Evolutionary conservation across 768 basidiomycete species (phyloP), one percentile per base, ranked within the genome.

Genomic region (Gymnopilus dilepis): DNA sequence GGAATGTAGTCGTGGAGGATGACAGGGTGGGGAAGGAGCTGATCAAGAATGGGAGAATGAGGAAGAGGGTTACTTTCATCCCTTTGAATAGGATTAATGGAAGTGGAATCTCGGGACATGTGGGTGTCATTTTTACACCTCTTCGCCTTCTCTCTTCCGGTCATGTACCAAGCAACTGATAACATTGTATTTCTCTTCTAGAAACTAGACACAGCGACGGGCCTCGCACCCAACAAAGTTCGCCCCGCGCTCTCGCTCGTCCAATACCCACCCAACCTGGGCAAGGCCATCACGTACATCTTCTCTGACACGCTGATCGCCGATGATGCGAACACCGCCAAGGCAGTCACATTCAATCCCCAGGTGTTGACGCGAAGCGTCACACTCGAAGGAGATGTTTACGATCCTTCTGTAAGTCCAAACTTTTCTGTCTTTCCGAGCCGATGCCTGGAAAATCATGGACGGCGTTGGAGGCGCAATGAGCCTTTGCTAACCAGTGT

Each of bases 291-390:
- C 85, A 81, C 88, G 12, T 98, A 89, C 75, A 96, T 98, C 19
- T 99, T 99, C 73, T 90, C 92, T 58, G 90, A 95, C 72, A 94
- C 92, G 2, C 83, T 99, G 62, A 89, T 99, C 71, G 98, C 96
- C 72, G 87, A 89, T 50, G 94, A 97, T 66, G 85, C 95, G 2
- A 88, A 89, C 19, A 82, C 95, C 0, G 97, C 97, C 0, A 94
- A 94, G 71, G 75, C 78, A 0, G 92, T 97, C 42, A 97, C 97
- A 0, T 99, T 98, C 79, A 80, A 87, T 58, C 76, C 71, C 19
- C 79, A 86, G 9, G 82, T 90, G 13, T 80, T 82, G 21, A 87
- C 92, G 51, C 88, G 88, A 53, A 95, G 93, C 9, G 95, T 99
- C 48, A 99, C 97, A 6, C 80, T 97, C 21, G 90, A 94, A 2